phyloP scores from a whole-genome alignment of 805 yeast genomes.

The Candida adriatica region DNA sequence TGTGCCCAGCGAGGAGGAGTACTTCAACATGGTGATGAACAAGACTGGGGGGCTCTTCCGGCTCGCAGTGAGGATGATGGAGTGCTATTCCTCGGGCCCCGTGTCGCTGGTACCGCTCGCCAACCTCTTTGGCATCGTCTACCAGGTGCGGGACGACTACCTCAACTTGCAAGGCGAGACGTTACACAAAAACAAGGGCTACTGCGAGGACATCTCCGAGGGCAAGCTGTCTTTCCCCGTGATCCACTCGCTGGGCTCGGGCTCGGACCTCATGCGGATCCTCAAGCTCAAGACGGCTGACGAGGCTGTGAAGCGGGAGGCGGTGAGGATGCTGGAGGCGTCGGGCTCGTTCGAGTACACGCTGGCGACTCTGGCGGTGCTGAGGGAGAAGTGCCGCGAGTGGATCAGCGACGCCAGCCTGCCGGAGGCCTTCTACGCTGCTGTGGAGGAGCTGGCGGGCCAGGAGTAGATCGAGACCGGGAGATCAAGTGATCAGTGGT shows the following conservation, averaged over 20 bases:
- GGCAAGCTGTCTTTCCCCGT: slow-evolving; percentile 88
- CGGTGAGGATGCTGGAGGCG: slow-evolving; percentile 39
- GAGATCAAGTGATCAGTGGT: too few relatives aligned
- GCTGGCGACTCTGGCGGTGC: slow-evolving; percentile 5
- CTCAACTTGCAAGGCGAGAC: slow-evolving; percentile 53
- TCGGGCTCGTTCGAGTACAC: slow-evolving; percentile 19
- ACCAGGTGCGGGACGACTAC: slow-evolving; percentile 83
- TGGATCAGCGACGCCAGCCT: slow-evolving; percentile 6
- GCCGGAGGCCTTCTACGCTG: slow-evolving; percentile 4
- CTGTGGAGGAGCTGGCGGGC: slow-evolving; percentile 6
- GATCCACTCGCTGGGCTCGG: slow-evolving; percentile 49
- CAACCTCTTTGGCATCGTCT: slow-evolving; percentile 71
- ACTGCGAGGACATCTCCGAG: slow-evolving; percentile 81
- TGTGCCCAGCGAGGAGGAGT: slow-evolving; percentile 58
- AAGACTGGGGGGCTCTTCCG: slow-evolving; percentile 89
- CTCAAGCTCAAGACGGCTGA: slow-evolving; percentile 47
- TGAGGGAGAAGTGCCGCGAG: slow-evolving; percentile 10
- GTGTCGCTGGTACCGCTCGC: slow-evolving; percentile 51
- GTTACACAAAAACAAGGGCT: slow-evolving; percentile 60
- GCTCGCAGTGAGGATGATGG: slow-evolving; percentile 62
- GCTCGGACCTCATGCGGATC: slow-evolving; percentile 36
- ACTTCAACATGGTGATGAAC: slow-evolving; percentile 74
- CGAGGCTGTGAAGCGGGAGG: slow-evolving; percentile 39
- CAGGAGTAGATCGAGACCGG: too few relatives aligned
- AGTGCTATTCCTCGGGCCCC: slow-evolving; percentile 20